Evolutionary conservation across 768 basidiomycete species (phyloP), one percentile per base, ranked within the genome.

Genomic region (Xanthoconium purpureum): DNA sequence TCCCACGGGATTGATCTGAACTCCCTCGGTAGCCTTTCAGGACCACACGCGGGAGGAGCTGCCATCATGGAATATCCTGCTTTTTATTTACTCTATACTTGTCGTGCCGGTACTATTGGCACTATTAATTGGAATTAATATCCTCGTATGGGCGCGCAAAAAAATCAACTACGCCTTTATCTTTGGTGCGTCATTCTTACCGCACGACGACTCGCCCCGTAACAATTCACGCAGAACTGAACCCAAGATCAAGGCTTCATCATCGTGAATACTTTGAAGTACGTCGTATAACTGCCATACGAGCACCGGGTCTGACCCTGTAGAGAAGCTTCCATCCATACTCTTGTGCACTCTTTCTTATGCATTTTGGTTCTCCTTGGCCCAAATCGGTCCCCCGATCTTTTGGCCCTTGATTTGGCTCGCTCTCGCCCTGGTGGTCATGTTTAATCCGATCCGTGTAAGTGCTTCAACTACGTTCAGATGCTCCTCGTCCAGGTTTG

Each of bases 101-200:
- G 71, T 85, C 40, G 68, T 97, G 3, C 94, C 94, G 0, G 77
- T 87, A 5, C 58, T 97, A 3, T 88, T 97, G 63, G 76, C 84
- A 2, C 58, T 92, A 35, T 73, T 97, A 1, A 82, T 98, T 49
- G 89, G 91, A 18, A 55, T 89, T 18, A 97, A 99, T 66, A 60
- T 98, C 9, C 62, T 85, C 20, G 88, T 87, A 0, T 99, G 91
- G 88, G 77, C 83, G 0, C 71, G 74, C 8, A 75, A 85, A 11
- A 80, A 89, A 39, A 93, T 99, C 61, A 98, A 97, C 68, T 97
- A 94, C 63, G 81, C 85, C 15, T 96, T 98, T 67, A 91, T 95
- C 37, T 91, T 94, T 64, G 88, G 89, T 89, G 55, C 38, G 80
- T 63, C 29, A 13, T 30, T 30, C 10, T 44, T 7, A 37, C 14